Evolutionary conservation across 2,329 filamentous ascomycete genomes (phyloP).

Genomic region (Cercospora sojina): DNA sequence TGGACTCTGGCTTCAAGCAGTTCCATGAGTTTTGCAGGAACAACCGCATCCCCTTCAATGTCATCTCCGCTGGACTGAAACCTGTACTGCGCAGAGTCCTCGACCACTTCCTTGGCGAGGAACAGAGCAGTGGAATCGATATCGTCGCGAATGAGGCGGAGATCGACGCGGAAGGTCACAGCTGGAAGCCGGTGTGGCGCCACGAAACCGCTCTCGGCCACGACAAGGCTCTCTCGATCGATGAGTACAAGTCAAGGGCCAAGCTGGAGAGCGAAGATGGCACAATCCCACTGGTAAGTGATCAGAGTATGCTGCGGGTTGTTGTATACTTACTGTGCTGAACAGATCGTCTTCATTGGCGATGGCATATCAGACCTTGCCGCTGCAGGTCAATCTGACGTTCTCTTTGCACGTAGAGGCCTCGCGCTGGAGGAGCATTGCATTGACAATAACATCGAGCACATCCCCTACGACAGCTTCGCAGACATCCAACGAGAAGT

Average conservation of each 20-base stretch:
- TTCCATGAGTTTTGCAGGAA: conserved; percentile 65
- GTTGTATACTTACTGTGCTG: background rate
- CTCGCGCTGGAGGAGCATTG: conserved; percentile 67
- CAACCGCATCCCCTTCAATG: conserved; percentile 66
- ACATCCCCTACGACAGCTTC: conserved; percentile 65
- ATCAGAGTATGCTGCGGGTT: too few relatives aligned
- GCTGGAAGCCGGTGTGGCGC: conserved; percentile 66
- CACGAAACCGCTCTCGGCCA: conserved; percentile 65
- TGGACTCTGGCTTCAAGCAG: conserved; percentile 62
- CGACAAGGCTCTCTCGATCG: conserved; percentile 65
- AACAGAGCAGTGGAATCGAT: conserved; percentile 59
- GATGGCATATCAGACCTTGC: conserved; percentile 68
- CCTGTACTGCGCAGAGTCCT: conserved; percentile 62
- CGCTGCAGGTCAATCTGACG: conserved; percentile 64
- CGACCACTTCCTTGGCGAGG: conserved; percentile 64
- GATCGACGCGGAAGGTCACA: conserved; percentile 57
- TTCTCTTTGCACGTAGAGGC: conserved; percentile 66
- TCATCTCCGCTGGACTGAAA: conserved; percentile 67
- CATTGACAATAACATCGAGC: conserved; percentile 58
- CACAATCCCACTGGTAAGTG: conserved; percentile 54
- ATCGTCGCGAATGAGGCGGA: conserved; percentile 68
- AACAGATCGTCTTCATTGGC: conserved; percentile 64
- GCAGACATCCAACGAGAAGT: conserved; percentile 64
- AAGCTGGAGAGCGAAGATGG: conserved; percentile 58
- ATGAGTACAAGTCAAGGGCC: conserved; percentile 58